These are phyloP conservation scores for Hyphodiscus sp. DNA, from an alignment of 2,329 filamentous ascomycete species.

Conservation along the genomic window DNA sequence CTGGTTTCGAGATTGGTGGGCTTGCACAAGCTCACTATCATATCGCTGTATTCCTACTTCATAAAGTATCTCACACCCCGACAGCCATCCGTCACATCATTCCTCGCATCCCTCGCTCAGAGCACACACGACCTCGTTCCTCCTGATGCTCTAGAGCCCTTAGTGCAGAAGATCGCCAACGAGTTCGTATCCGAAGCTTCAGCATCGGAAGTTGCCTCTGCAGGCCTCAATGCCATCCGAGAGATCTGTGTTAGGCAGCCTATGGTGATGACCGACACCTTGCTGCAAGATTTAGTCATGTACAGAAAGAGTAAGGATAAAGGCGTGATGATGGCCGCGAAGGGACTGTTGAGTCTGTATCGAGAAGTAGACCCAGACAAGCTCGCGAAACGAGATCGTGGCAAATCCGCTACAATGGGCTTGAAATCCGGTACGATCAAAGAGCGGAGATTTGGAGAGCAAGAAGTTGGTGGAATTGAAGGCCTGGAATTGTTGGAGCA, in stretches of 20 bases:
- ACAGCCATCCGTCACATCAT: constrained; percentile 80
- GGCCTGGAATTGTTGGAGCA: constrained; percentile 85
- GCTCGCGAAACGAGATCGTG: constrained; percentile 81
- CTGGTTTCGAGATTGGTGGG: constrained; percentile 87
- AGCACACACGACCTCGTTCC: constrained; percentile 87
- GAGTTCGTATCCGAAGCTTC: constrained; percentile 96
- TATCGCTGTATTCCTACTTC: constrained; percentile 88
- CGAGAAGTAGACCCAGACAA: constrained; percentile 86
- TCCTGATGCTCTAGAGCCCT: constrained; percentile 82
- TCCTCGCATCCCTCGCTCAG: constrained; percentile 87
- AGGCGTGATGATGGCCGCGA: constrained; percentile 97
- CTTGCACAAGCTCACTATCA: constrained; percentile 83
- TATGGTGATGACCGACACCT: constrained; percentile 89
- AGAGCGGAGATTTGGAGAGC: constrained; percentile 76
- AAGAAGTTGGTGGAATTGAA: constrained; percentile 75
- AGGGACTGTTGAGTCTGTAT: constrained; percentile 84
- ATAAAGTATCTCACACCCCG: constrained; percentile 84
- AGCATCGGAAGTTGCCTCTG: constrained; percentile 82
- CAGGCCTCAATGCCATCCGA: constrained; percentile 88
- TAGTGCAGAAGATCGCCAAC: constrained; percentile 93
- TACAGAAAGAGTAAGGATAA: constrained; percentile 98
- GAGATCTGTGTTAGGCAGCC: constrained; percentile 92
- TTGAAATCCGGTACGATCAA: constrained; percentile 69
- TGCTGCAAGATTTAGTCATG: constrained; percentile 93
- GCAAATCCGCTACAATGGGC: constrained; percentile 82